Evolutionary conservation across 306 rosid species (phyloP).

Genomic region (Geum urbanum): DNA sequence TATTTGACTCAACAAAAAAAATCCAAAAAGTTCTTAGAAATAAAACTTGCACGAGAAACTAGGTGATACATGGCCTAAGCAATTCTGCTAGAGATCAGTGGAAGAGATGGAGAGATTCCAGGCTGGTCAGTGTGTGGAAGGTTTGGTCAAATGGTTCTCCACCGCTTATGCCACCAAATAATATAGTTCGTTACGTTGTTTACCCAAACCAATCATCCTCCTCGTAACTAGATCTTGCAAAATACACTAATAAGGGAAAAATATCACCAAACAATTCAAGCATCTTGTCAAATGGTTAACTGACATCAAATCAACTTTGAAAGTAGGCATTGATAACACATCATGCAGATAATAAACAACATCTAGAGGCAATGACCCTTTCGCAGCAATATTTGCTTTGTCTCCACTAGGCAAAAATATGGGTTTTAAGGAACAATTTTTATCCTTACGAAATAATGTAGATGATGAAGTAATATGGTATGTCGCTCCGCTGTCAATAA

Average conservation of each 20-base stretch:
- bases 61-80: not conserved
- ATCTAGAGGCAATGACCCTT: no score
- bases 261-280: not conserved
- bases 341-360: not conserved
- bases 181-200: not conserved
- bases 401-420: no score
- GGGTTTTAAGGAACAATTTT: not conserved
- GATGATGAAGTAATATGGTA: conserved; percentile 3
- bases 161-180: not conserved
- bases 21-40: not conserved
- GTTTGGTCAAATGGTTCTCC: not conserved
- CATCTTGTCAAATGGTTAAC: not conserved
- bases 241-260: conserved; percentile 6
- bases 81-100: not conserved
- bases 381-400: no score
- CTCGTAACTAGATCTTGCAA: not conserved
- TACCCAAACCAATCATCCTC: conserved; percentile 8
- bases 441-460: not conserved
- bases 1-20: not conserved
- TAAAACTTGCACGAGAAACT: not conserved
- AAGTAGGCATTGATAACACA: not conserved
- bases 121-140: not conserved
- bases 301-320: not conserved
- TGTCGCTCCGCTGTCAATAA: not conserved
- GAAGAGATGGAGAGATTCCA: not conserved